These are phyloP conservation scores for Nephelium lappaceum DNA, from an alignment of 345 rosid genomes.

Conservation along the genomic window DNA sequence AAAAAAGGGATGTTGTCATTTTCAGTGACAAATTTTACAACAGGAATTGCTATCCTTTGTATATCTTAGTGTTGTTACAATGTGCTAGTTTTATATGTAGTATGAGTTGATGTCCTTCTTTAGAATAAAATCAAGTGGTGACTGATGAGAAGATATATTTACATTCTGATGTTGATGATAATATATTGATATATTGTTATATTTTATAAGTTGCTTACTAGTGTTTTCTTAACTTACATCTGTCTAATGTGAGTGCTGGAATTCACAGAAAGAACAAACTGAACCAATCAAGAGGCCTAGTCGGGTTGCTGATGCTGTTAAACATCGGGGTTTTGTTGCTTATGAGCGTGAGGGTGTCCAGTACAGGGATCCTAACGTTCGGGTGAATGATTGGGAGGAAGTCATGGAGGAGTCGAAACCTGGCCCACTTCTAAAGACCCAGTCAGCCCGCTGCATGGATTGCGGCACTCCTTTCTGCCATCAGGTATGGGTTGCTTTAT, in stretches of 20 bases:
- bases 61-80: neutral
- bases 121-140: neutral
- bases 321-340: conserved; percentile 83
- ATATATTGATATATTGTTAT: neutral
- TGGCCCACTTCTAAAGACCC: conserved; percentile 85
- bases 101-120: neutral
- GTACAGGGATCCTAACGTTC: conserved; percentile 87
- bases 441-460: conserved; percentile 99
- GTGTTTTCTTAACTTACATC: neutral
- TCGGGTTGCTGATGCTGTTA: conserved; percentile 60
- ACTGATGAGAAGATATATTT: neutral
- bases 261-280: conserved; percentile 45
- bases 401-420: conserved; percentile 84
- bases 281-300: conserved; percentile 61
- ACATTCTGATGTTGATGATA: neutral
- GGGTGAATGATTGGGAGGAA: conserved; percentile 92
- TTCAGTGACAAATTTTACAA: neutral
- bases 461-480: conserved; percentile 99
- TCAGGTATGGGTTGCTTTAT: conserved; percentile 52
- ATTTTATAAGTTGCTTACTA: neutral
- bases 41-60: neutral
- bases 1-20: neutral
- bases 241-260: conserved; percentile 9
- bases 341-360: conserved; percentile 92
- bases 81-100: neutral